Evolutionary conservation across 768 basidiomycete genomes (phyloP), one percentile per base, ranked within the genome.

Genomic region (Pilatotrama ljubarskyi): DNA sequence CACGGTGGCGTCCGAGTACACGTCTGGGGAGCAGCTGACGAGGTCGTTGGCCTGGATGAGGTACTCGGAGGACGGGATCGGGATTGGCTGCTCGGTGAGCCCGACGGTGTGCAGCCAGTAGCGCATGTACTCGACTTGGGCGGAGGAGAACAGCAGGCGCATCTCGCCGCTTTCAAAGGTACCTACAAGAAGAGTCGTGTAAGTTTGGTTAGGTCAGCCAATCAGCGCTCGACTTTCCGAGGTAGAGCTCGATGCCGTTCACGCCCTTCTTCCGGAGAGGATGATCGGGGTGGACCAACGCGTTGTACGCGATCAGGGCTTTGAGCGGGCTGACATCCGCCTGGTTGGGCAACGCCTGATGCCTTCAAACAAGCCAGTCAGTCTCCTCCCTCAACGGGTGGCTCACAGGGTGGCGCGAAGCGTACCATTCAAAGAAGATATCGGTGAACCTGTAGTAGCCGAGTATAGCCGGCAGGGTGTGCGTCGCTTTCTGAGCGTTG

Each of bases 371-470:
- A 17, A 18, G 44, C 10, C 26, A 25, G 6, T 52, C 20, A 46
- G n/a, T 25, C 20, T 32, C 35, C 29, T 14, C 29, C 15, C 50
- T 40, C 25, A 17, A 25, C 32, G 9, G 1, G 49, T 51, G 57
- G 29, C 26, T 4, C 25, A 37, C 43, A 13, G 11, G 17, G 47
- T 18, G n/a, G 29, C 5, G 26, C 25, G 17, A 4, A 10, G 29
- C 48, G 24, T 40, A 67, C 91, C 88, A 92, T 70, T 91, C 86
- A 57, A 85, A 93, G 82, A 85, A 88, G 52, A 94, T 86, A 72
- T 95, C 92, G 0, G 91, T 91, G 70, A 88, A 93, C 52, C 93
- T 78, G 70, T 92, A 93, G 68, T 87, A 93, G 14, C 90, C 90
- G 58, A 81, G 86, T 49, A 86, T 72, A 5, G 83, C 77, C 5